Base-by-base conservation (phyloP, 164 flowering plant genomes). In the Umbilicus rupestris region DNA sequence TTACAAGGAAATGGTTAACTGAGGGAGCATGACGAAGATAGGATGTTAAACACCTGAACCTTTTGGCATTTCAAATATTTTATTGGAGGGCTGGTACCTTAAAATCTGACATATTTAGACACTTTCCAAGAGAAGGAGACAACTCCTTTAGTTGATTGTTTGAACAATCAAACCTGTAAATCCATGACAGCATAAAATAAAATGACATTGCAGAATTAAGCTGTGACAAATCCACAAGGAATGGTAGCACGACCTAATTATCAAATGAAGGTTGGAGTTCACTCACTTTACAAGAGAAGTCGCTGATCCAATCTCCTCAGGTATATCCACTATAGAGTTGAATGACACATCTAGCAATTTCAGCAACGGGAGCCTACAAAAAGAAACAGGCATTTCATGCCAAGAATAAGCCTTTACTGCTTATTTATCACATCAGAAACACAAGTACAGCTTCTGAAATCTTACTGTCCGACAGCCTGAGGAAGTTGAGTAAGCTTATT, bases 391-490 rank as follows among this genome's bases (percentile, higher is more conserved):
- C 74, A 19, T 26, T 30, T 7, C 33, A 22, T 1, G 0, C 14
- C 31, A 22, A 9, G 12, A 24, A 7, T 1, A 52, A 49, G 20
- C 11, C 55, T 1, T 42, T 45, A 3, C 33, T 41, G 28, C 16
- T 11, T 5, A 30, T 37, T 3, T 37, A 20, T 9, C 68, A 31
- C 49, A 9, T n/a, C 4, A 47, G 4, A 39, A 57, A 31, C 16
- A 58, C 11, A 47, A 62, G 35, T 65, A 39, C 62, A 59, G 41
- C 39, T 12, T 46, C 20, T 35, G 62, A 71, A 37, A 62, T 75
- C 98, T 77, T 77, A 94, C 99, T 88, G 90, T 78, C 97, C 99
- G 7, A 94, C 81, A 30, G 92, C 91, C 63, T 83, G 83, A 50
- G 99, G 99, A 69, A 94, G 95, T 9, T 78, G 75, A 41, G 89